Evolutionary conservation across 2,329 filamentous ascomycete genomes (phyloP).

Genomic region (Chaetomiaceae sp.): DNA sequence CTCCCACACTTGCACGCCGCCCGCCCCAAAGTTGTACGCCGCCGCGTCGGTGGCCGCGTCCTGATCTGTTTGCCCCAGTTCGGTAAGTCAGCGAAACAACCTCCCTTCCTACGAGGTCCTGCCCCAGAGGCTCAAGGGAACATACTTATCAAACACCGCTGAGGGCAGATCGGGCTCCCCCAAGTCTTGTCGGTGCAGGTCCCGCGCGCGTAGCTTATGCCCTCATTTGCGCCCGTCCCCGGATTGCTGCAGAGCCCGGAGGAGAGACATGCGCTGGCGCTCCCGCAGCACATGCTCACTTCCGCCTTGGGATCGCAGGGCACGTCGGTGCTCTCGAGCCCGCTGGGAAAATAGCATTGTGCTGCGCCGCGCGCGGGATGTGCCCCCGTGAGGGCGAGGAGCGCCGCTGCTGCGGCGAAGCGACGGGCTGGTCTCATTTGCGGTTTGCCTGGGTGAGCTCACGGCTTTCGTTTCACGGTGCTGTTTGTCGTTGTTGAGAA

Average conservation of each 20-base stretch:
- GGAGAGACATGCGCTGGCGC: constrained; percentile 8
- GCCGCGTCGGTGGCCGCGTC: constrained; percentile 8
- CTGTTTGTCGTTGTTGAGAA: no score
- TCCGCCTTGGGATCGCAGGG: constrained; percentile 16
- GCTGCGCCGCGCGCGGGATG: neutral
- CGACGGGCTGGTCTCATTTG: no score
- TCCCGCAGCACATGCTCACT: constrained; percentile 21
- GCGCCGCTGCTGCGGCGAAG: no score
- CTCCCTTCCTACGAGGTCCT: neutral
- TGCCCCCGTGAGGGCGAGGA: neutral
- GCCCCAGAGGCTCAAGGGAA: neutral
- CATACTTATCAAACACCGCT: constrained; percentile 33
- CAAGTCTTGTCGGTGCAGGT: constrained; percentile 17
- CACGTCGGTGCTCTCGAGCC: constrained; percentile 24
- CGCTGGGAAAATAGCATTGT: constrained; percentile 13
- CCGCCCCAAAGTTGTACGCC: constrained; percentile 15
- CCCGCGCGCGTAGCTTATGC: constrained; percentile 16
- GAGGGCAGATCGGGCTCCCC: constrained; percentile 38
- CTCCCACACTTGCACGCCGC: constrained; percentile 20
- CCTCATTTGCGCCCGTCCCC: constrained; percentile 7
- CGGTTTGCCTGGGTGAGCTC: no score
- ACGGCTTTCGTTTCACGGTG: no score
- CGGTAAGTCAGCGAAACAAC: neutral
- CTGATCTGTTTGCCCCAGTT: constrained; percentile 3
- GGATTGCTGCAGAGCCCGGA: constrained; percentile 15